These are phyloP conservation scores for Luffa acutangula DNA, from an alignment of 306 rosid genomes.

Conservation along the genomic window DNA sequence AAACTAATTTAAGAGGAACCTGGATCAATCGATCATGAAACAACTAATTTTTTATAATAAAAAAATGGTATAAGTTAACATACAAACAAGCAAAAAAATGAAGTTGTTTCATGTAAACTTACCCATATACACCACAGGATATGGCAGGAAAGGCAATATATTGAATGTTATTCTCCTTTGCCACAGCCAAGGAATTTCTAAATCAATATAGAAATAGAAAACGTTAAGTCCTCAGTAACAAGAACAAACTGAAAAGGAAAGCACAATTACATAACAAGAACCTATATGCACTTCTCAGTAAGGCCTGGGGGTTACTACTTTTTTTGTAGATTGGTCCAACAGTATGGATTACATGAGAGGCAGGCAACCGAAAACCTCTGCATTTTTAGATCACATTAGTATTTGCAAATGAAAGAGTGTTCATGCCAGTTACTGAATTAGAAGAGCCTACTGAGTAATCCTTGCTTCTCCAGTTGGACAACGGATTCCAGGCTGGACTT, in stretches of 20 bases:
- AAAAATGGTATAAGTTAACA: background rate
- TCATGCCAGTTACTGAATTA: background rate
- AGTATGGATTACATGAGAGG: constrained; percentile 69
- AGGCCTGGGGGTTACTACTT: constrained; percentile 36
- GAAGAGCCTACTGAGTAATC: constrained; percentile 54
- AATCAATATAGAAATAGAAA: constrained; percentile 7
- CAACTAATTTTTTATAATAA: background rate
- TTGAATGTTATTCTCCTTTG: constrained; percentile 54
- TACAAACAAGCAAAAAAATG: background rate
- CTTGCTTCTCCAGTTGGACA: constrained; percentile 94
- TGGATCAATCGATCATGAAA: background rate
- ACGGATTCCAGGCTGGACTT: constrained; percentile 62
- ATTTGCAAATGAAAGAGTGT: background rate
- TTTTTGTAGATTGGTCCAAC: constrained; percentile 64
- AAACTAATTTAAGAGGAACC: background rate
- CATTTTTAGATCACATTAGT: constrained; percentile 10
- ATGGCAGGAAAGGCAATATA: constrained; percentile 81
- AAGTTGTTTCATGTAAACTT: constrained; percentile 19
- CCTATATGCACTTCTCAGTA: constrained; percentile 73
- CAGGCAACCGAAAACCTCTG: constrained; percentile 78
- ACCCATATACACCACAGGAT: constrained; percentile 84
- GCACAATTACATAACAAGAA: constrained; percentile 7
- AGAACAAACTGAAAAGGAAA: background rate
- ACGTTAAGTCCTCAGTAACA: background rate
- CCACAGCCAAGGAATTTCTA: constrained; percentile 70